Evolutionary conservation across 257 asterid species (phyloP), one percentile per base, ranked within the genome.

Genomic region (Solanum etuberosum): DNA sequence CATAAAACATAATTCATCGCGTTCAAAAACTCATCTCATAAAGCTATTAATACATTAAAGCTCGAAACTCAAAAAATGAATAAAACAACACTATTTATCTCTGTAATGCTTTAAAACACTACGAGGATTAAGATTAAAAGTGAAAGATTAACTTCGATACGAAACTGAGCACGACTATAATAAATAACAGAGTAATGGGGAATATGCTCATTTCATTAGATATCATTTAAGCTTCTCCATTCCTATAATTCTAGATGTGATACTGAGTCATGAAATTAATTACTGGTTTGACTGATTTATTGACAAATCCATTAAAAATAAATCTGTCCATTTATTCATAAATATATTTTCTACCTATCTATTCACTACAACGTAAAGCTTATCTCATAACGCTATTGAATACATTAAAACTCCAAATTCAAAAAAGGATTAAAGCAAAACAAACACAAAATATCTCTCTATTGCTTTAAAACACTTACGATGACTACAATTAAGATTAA

Each of bases 201-300:
- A n/a, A 61, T 11, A 61, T n/a, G 70, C 16, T 2, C 7, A 61
- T 61, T 61, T 11, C 31, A 9, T 61, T 61, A 10, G 16, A 61
- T 10, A 61, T n/a, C 7, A 61, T 61, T 23, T 61, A 61, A 61
- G 15, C 32, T 61, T 61, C 4, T 61, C 15, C 7, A 10, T 61
- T n/a, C 14, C 15, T 61, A 5, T 0, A n/a, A 67, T 25, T 12
- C 0, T 67, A 0, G 0, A 27, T 7, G 1, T 0, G 21, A 6
- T 67, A 6, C 21, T 20, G 27, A 57, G n/a, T 57, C 70, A n/a
- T n/a, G 70, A 61, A 6, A 16, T 61, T 61, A 61, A n/a, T 9
- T n/a, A n/a, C 0, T 10, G 7, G 3, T 61, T 61, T 61, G 1
- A 57, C 25, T 7, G 4, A 65, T 65, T 65, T 65, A 25, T 65